These are phyloP conservation scores for Garcia nutans DNA, from an alignment of 345 rosid species.

Conservation along the genomic window DNA sequence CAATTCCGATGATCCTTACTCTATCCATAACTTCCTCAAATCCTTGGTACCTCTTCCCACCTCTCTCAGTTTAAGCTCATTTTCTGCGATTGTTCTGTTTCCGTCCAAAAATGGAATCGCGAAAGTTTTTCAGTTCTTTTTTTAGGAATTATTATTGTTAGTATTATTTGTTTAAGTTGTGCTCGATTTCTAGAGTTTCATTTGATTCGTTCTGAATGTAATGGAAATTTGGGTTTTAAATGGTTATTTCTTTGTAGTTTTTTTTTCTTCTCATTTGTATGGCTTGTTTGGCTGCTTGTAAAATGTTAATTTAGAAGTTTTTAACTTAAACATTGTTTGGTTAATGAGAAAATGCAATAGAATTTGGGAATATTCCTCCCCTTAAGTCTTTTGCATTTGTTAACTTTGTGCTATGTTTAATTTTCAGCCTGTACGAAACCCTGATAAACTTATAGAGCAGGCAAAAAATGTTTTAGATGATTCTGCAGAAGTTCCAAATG, in stretches of 20 bases:
- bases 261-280: not conserved
- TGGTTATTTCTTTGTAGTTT: not conserved
- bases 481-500: not conserved
- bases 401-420: not conserved
- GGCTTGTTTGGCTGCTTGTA: not conserved
- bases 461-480: slow-evolving; percentile 25
- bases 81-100: not conserved
- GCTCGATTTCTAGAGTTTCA: not conserved
- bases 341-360: not conserved
- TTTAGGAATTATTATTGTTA: not conserved
- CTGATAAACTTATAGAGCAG: slow-evolving; percentile 51
- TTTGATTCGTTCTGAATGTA: not conserved
- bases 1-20: slow-evolving; percentile 43
- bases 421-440: slow-evolving; percentile 51
- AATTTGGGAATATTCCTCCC: not conserved
- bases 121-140: not conserved
- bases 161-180: not conserved
- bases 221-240: not conserved
- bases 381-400: not conserved
- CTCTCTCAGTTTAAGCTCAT: not conserved
- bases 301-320: not conserved
- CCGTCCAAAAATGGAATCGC: not conserved
- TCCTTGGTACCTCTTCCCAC: slow-evolving; percentile 43
- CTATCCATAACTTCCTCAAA: slow-evolving; percentile 52
- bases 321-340: not conserved